A percentile compares a stretch with the other conserved stretches of the same genome.
phyloP scores from a whole-genome alignment of 768 basidiomycete genomes.

The Dioszegia aurantiaca region DNA sequence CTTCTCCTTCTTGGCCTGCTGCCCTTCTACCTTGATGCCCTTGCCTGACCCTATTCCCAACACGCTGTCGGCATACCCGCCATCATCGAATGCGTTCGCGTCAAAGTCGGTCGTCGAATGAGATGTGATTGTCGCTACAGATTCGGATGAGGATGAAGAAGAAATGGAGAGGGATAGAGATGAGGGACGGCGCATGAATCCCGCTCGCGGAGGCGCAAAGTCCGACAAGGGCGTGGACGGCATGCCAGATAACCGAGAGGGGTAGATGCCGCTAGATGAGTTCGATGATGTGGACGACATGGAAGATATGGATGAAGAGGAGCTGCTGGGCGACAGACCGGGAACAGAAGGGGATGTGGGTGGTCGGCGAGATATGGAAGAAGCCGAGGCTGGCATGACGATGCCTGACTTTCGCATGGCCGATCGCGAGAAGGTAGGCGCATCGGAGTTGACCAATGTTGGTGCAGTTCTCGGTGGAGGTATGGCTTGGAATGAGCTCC shows the following conservation, averaged over 20 bases:
- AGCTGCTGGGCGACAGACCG: slow-evolving; percentile 10
- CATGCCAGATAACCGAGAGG: neutral
- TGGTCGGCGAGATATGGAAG: slow-evolving; percentile 10
- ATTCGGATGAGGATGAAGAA: neutral
- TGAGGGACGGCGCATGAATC: slow-evolving; percentile 12
- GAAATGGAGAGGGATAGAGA: slow-evolving; percentile 1
- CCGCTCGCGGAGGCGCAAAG: slow-evolving; percentile 9
- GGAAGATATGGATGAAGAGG: slow-evolving; percentile 8
- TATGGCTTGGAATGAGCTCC: neutral
- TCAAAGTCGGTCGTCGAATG: neutral
- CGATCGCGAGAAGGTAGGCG: slow-evolving; percentile 47
- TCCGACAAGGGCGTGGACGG: neutral
- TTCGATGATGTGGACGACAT: slow-evolving; percentile 1
- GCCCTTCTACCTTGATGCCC: neutral
- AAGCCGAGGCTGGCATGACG: slow-evolving; percentile 36
- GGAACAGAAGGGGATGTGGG: slow-evolving; percentile 13
- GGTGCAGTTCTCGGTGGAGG: slow-evolving; percentile 1
- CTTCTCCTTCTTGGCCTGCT: slow-evolving; percentile 14
- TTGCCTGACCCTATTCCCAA: neutral
- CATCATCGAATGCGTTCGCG: neutral
- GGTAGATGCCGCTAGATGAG: neutral
- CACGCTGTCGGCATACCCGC: neutral
- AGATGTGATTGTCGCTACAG: slow-evolving; percentile 4
- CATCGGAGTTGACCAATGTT: slow-evolving; percentile 9
- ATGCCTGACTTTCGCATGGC: slow-evolving; percentile 38